Evolutionary conservation across 257 asterid species (phyloP).

Genomic region (Rubia yunnanensis): DNA sequence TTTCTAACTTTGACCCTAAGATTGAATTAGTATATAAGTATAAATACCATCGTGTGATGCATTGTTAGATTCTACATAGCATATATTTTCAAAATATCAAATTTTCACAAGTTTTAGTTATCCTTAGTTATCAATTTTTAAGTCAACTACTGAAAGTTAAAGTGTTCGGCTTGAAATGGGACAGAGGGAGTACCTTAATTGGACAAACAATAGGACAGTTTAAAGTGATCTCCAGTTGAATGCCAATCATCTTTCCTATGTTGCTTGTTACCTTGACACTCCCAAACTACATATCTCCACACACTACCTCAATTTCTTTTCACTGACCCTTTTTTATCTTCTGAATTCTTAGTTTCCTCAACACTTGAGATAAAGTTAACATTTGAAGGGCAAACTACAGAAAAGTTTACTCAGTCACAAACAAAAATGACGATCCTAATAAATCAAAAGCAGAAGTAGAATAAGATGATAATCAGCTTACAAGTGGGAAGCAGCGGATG

Average conservation of each 20-base stretch:
- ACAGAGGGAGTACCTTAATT: too few relatives aligned
- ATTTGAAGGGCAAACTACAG: neutral
- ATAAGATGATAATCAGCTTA: constrained; percentile 20
- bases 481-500: constrained; percentile 72
- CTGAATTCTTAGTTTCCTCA: constrained; percentile 4
- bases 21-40: too few relatives aligned
- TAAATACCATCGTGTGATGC: too few relatives aligned
- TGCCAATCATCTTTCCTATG: neutral
- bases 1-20: too few relatives aligned
- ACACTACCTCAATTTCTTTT: neutral
- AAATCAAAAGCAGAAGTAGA: neutral
- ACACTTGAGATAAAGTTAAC: neutral
- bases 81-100: too few relatives aligned
- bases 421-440: neutral
- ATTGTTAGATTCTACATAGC: too few relatives aligned
- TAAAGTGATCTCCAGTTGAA: neutral
- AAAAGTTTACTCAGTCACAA: neutral
- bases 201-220: neutral
- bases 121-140: too few relatives aligned
- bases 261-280: neutral
- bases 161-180: too few relatives aligned
- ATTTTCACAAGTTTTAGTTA: too few relatives aligned
- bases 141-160: too few relatives aligned
- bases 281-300: neutral
- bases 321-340: neutral